Conservation (phyloP, 2,329 filamentous ascomycete species). For the Xylariaceae sp. region DNA sequence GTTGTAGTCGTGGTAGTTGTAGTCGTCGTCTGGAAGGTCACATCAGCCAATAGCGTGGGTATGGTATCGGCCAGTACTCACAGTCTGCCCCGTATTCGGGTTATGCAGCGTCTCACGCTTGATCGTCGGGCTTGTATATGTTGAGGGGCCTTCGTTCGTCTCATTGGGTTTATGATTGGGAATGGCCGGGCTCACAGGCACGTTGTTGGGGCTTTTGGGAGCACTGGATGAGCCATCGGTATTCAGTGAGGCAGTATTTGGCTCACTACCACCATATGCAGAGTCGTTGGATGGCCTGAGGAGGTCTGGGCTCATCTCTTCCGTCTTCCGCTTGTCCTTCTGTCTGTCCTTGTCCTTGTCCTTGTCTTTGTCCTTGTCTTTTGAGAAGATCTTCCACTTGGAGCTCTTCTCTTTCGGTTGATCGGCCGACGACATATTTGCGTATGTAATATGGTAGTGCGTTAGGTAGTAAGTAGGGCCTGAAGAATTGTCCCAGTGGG, state of each 20-base stretch:
- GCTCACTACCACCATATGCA: not conserved
- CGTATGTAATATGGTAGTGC: not conserved
- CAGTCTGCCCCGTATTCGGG: not conserved
- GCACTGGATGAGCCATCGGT: not conserved
- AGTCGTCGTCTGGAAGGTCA: not conserved
- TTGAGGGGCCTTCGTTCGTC: not conserved
- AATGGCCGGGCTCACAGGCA: not conserved
- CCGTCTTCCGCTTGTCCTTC: not conserved
- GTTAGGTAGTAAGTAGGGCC: not conserved
- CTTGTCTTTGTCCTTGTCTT: not conserved
- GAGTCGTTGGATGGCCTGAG: not conserved
- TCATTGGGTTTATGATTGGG: not conserved
- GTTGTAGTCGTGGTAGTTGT: not conserved
- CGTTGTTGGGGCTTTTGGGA: not conserved
- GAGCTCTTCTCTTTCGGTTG: not conserved
- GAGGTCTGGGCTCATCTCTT: not conserved
- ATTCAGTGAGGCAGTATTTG: not conserved
- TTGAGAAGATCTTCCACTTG: not conserved
- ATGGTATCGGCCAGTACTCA: not conserved
- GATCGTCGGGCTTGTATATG: slow-evolving; percentile 1
- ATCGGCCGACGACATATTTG: not conserved
- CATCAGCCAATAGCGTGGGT: not conserved
- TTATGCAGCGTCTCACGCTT: not conserved
- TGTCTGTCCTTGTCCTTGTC: not conserved
- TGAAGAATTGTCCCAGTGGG: not conserved